phyloP scores from a whole-genome alignment of 805 yeast genomes.

The Kodamaea laetipori region DNA sequence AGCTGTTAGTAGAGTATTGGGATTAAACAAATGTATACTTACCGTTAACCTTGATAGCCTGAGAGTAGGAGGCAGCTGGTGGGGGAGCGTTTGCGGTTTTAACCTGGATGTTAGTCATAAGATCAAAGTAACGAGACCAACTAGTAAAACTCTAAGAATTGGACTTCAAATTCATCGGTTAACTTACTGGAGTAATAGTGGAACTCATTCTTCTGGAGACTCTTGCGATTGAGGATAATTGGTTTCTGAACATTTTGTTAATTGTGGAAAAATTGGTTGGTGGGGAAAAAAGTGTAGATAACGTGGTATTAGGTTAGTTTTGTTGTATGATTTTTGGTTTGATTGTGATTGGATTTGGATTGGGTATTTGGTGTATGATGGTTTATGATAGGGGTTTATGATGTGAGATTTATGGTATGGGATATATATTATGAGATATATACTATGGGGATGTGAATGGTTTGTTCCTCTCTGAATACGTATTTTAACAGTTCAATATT shows the following conservation, averaged over 20 bases:
- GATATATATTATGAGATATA: too few relatives aligned
- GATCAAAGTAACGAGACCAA: neutral
- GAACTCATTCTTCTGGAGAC: slow-evolving; percentile 30
- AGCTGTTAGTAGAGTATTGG: slow-evolving; percentile 19
- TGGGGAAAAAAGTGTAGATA: slow-evolving; percentile 1
- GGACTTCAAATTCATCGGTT: neutral
- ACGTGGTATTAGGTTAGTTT: too few relatives aligned
- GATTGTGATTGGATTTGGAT: too few relatives aligned
- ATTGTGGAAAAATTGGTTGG: slow-evolving; percentile 3
- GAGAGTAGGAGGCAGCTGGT: slow-evolving; percentile 96
- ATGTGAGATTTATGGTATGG: neutral
- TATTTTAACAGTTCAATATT: too few relatives aligned
- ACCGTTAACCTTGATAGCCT: slow-evolving; percentile 86
- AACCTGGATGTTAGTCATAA: slow-evolving; percentile 40
- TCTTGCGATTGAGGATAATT: slow-evolving; percentile 24
- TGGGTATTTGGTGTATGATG: too few relatives aligned
- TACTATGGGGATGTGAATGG: too few relatives aligned
- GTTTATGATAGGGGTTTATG: neutral
- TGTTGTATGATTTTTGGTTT: too few relatives aligned
- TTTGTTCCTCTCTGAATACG: too few relatives aligned
- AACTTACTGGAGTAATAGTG: slow-evolving; percentile 35
- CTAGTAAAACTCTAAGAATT: neutral
- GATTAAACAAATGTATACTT: slow-evolving; percentile 12
- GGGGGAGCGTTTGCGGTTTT: slow-evolving; percentile 84
- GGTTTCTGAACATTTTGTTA: slow-evolving; percentile 21